Base-by-base conservation (phyloP, 164 flowering plant species). In the Sedum album region DNA sequence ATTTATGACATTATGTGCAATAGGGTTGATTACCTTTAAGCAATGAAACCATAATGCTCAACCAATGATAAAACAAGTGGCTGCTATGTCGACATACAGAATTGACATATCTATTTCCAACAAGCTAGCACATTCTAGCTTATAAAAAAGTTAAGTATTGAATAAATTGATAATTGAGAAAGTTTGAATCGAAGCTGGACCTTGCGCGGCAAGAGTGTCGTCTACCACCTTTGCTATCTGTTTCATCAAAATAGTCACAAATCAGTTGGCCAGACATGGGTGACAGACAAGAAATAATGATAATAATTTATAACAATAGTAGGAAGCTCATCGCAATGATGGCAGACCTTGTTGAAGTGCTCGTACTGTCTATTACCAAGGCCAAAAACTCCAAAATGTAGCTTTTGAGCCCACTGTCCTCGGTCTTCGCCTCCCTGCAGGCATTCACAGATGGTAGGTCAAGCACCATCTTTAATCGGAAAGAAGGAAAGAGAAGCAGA, bases 171-270 rank as follows among this genome's bases (percentile, higher is more conserved):
- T 41, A 20, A 28, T 25, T 17, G 21, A 6, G 5, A 35, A 3
- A 35, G 38, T 35, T 3, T 7, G 2, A 55, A 61, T 31, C 31
- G 66, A 60, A 7, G 73, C 36, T 82, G 66, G 81, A 91, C 99
- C 99, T 72, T 82, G 88, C 65, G 85, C 91, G 20, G 70, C 69
- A 35, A 90, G 74, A 33, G 76, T 23, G 4, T 88, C 87, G 81
- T 94, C 99, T 49, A 91, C 88, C 69, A 79, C 96, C 70, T 76
- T 85, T 6, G 92, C 97, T 30, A 94, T 77, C 98, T 93, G 84
- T 75, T 71, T 46, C 60, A 36, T 46, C 21, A 51, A 48, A 67
- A 55, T 17, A 57, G n/a, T 28, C 35, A 64, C 15, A 68, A 65
- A 71, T 67, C 48, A 71, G 75, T 67, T 26, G 44, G 68, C 64